Evolutionary conservation across 768 basidiomycete genomes (phyloP).

Genomic region (Pleurotus platypus): DNA sequence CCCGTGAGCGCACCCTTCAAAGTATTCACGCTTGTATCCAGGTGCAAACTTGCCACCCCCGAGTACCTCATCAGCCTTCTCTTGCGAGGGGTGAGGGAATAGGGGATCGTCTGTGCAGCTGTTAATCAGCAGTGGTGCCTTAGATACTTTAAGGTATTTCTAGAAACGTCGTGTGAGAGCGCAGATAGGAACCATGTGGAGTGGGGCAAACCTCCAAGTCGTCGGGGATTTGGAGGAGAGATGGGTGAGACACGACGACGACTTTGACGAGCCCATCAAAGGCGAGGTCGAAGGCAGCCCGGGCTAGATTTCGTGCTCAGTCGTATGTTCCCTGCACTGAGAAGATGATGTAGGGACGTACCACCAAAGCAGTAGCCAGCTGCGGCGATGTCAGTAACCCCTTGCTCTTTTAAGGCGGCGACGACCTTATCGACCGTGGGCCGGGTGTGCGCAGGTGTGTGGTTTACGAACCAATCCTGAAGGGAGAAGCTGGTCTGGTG

Average conservation of each 20-base stretch:
- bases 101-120: slow-evolving; percentile 49
- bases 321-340: not conserved
- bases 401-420: slow-evolving; percentile 50
- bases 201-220: slow-evolving; percentile 50
- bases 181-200: not conserved
- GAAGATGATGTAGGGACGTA: slow-evolving; percentile 16
- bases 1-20: slow-evolving; percentile 46
- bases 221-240: slow-evolving; percentile 50
- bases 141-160: slow-evolving; percentile 44
- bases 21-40: slow-evolving; percentile 49
- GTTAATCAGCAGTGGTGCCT: slow-evolving; percentile 65
- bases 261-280: slow-evolving; percentile 50
- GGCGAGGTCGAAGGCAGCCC: slow-evolving; percentile 60
- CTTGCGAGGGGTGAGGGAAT: slow-evolving; percentile 46
- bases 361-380: slow-evolving; percentile 74
- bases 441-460: slow-evolving; percentile 36
- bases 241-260: slow-evolving; percentile 55
- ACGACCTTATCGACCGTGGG: slow-evolving; percentile 56
- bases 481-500: slow-evolving; percentile 32
- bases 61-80: slow-evolving; percentile 46
- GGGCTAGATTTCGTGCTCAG: slow-evolving; percentile 27
- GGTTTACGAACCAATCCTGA: slow-evolving; percentile 38
- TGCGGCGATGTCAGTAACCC: slow-evolving; percentile 54
- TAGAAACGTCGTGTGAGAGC: slow-evolving; percentile 15
- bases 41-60: slow-evolving; percentile 40